These are phyloP conservation scores for Leucocoprinus leucothites DNA, from an alignment of 768 basidiomycete genomes.

Conservation along the genomic window DNA sequence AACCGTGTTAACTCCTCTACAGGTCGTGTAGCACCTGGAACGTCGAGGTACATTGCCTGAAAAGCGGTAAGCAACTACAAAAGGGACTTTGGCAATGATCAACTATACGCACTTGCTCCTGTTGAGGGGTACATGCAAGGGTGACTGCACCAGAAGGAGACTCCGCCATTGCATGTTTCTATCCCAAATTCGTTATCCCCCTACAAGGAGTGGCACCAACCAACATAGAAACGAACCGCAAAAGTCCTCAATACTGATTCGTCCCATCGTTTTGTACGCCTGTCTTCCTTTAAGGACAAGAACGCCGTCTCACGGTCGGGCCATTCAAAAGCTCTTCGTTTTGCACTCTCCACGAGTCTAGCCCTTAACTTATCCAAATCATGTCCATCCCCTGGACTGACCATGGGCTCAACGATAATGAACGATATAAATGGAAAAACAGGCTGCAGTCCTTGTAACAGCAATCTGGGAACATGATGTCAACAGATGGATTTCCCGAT, in stretches of 20 bases:
- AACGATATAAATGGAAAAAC: conserved; percentile 44
- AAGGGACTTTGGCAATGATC: not conserved
- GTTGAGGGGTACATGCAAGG: conserved; percentile 56
- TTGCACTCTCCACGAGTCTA: conserved; percentile 43
- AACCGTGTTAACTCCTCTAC: conserved; percentile 41
- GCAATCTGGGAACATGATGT: conserved; percentile 34
- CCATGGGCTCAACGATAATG: conserved; percentile 62
- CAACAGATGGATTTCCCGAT: not conserved
- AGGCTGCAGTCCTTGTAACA: conserved; percentile 49
- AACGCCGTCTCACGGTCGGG: conserved; percentile 30
- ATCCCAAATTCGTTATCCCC: not conserved
- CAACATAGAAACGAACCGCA: conserved; percentile 35
- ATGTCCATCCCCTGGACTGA: conserved; percentile 46
- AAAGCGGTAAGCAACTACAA: not conserved
- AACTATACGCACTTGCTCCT: conserved; percentile 51
- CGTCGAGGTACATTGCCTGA: conserved; percentile 64
- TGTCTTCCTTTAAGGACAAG: conserved; percentile 6
- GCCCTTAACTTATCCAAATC: conserved; percentile 38
- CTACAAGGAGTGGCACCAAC: conserved; percentile 33
- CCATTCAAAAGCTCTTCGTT: conserved; percentile 53
- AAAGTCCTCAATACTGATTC: conserved; percentile 47
- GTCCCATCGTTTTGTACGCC: conserved; percentile 47
- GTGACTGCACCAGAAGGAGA: conserved; percentile 36
- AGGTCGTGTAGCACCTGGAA: conserved; percentile 50
- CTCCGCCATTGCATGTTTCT: conserved; percentile 47